These are phyloP conservation scores for Diplocarpon rosae DNA, from an alignment of 2,329 filamentous ascomycete genomes.

Conservation along the genomic window DNA sequence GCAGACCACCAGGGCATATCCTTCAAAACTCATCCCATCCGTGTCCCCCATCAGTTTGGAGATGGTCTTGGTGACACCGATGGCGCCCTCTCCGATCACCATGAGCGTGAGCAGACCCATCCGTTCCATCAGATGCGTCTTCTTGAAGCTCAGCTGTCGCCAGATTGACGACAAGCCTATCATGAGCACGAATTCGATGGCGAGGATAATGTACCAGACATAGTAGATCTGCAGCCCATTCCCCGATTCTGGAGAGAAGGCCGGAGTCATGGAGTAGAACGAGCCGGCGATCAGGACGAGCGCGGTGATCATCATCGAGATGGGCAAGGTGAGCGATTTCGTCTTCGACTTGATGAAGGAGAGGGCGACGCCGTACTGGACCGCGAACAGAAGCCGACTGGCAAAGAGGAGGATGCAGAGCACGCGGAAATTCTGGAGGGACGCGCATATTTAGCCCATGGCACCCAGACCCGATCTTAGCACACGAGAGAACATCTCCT, in stretches of 20 bases:
- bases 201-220: conserved; percentile 39
- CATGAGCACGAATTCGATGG: conserved; percentile 35
- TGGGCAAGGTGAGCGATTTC: conserved; percentile 16
- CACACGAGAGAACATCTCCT: not conserved
- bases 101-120: conserved; percentile 47
- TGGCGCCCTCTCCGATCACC: conserved; percentile 47
- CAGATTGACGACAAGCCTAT: conserved; percentile 38
- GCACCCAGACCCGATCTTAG: not conserved
- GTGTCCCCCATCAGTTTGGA: conserved; percentile 11
- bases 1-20: conserved; percentile 24
- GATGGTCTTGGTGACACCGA: conserved; percentile 38
- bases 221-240: not conserved
- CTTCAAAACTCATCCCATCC: conserved; percentile 4
- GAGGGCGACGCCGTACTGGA: conserved; percentile 30
- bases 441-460: not conserved
- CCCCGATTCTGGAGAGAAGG: not conserved
- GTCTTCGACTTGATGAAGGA: conserved; percentile 26
- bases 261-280: conserved; percentile 18
- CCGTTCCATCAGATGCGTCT: conserved; percentile 44
- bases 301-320: conserved; percentile 27
- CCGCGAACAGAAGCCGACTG: conserved; percentile 25
- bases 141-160: conserved; percentile 41
- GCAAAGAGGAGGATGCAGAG: conserved; percentile 28
- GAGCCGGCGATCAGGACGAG: conserved; percentile 27
- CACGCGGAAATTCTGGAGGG: conserved; percentile 2